phyloP scores from a whole-genome alignment of 139 green algal species.

The Trebouxia sp. region DNA sequence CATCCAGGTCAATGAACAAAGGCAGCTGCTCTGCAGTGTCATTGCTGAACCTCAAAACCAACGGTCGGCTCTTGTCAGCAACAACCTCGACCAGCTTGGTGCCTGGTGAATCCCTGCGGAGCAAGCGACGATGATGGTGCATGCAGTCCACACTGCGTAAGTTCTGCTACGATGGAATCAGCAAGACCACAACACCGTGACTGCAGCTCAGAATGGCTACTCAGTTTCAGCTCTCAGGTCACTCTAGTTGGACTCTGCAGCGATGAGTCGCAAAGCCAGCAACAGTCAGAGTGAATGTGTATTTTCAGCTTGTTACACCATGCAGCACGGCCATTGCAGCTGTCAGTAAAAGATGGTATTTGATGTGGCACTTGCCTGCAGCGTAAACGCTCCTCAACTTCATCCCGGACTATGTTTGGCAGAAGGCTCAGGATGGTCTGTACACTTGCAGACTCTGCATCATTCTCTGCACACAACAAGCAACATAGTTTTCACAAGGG shows the following conservation, averaged over 20 bases:
- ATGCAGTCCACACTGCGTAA: not conserved
- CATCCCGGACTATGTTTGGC: not conserved
- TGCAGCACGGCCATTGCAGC: too few relatives aligned
- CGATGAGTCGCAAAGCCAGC: too few relatives aligned
- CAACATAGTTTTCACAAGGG: too few relatives aligned
- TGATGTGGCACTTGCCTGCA: not conserved
- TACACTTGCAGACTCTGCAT: not conserved
- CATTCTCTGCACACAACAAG: not conserved
- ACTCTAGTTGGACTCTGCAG: too few relatives aligned
- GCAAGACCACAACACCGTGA: too few relatives aligned
- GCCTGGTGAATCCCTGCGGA: not conserved
- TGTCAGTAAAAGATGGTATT: too few relatives aligned
- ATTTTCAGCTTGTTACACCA: too few relatives aligned
- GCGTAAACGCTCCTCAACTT: not conserved
- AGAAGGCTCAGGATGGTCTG: not conserved
- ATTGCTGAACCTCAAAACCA: slow-evolving; percentile 56
- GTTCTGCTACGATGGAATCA: too few relatives aligned
- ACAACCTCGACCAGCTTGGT: slow-evolving; percentile 59
- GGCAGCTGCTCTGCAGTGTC: slow-evolving; percentile 44
- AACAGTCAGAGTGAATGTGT: too few relatives aligned
- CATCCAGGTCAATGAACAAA: not conserved
- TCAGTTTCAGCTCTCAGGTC: too few relatives aligned
- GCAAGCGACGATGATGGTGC: not conserved
- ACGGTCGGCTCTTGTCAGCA: slow-evolving; percentile 54
- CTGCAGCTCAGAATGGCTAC: too few relatives aligned